Evolutionary conservation across 345 rosid genomes (phyloP), one percentile per base, ranked within the genome.

Genomic region (Syzygium jambos): DNA sequence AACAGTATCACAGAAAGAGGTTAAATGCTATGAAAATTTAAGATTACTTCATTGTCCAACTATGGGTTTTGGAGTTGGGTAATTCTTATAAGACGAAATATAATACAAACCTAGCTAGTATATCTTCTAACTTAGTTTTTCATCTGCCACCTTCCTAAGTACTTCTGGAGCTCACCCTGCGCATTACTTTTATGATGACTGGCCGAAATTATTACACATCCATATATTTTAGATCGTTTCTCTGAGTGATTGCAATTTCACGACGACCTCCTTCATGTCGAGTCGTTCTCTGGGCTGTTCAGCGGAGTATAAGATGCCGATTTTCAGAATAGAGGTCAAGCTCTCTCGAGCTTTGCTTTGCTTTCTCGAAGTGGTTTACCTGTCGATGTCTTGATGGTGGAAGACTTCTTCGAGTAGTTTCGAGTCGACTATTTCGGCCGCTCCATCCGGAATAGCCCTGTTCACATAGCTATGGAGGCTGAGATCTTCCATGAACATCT

Each of bases 381-480:
- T 14, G 27, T 8, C 30, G 23, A 34, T 51, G 27, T 51, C 83
- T 57, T 19, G 87, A 57, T 38, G 53, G 30, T 80, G 52, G 65
- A 84, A 14, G 38, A 43, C 85, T 84, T 86, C 88, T 82, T 88
- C 65, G 41, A 91, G 85, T 68, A 90, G 85, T 29, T 53, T 53
- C 10, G 87, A 65, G 61, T 89, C 89, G 4, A 59, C 46, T 25
- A 87, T 82, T 34, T 89, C 73, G 10, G 59, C 14, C n/a, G 86
- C 87, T 73, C 80, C 68, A 43, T 90, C 89, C 2, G 89, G 90
- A 38, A 89, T 25, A 9, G 89, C 86, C 41, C 63, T 88, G 41
- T 88, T 52, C 5, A 82, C 92, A 57, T 77, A 91, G 22, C 46
- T 84, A 56, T 85, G 92, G 54, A 91, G 92, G 87, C 85, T 88